These are phyloP conservation scores for Sarcodon aspratus DNA, from an alignment of 768 basidiomycete genomes.

Conservation along the genomic window DNA sequence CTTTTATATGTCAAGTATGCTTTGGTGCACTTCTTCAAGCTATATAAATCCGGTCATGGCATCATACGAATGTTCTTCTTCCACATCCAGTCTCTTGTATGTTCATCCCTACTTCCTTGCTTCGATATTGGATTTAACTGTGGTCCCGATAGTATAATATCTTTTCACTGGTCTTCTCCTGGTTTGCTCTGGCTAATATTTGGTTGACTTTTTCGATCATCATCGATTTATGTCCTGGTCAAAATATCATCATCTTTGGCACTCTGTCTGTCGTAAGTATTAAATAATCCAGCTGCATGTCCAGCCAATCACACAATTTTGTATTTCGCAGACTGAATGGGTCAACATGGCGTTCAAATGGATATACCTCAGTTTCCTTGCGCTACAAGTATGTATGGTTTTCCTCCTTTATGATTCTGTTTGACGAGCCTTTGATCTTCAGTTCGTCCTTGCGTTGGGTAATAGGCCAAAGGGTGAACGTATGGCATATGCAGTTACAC, in stretches of 20 bases:
- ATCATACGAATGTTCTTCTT: constrained; percentile 94
- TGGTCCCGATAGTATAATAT: constrained; percentile 60
- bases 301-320: not conserved
- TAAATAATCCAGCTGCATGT: not conserved
- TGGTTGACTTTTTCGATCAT: constrained; percentile 97
- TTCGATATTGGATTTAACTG: not conserved
- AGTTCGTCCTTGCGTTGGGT: constrained; percentile 65
- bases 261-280: constrained; percentile 53
- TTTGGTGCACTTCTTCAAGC: constrained; percentile 83
- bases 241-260: constrained; percentile 53
- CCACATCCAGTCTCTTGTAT: constrained; percentile 82
- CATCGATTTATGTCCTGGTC: constrained; percentile 68
- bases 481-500: constrained; percentile 52
- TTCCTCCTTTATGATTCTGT: not conserved
- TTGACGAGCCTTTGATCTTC: not conserved
- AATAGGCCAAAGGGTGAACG: constrained; percentile 88
- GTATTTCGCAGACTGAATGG: constrained; percentile 65
- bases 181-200: constrained; percentile 87
- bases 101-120: constrained; percentile 14
- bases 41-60: constrained; percentile 82
- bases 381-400: constrained; percentile 44
- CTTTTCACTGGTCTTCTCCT: constrained; percentile 77
- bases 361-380: constrained; percentile 80
- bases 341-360: constrained; percentile 75
- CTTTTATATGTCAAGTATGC: constrained; percentile 48